These are phyloP conservation scores for Zygosaccharomyces siamensis DNA, from an alignment of 805 yeast genomes.

Conservation along the genomic window DNA sequence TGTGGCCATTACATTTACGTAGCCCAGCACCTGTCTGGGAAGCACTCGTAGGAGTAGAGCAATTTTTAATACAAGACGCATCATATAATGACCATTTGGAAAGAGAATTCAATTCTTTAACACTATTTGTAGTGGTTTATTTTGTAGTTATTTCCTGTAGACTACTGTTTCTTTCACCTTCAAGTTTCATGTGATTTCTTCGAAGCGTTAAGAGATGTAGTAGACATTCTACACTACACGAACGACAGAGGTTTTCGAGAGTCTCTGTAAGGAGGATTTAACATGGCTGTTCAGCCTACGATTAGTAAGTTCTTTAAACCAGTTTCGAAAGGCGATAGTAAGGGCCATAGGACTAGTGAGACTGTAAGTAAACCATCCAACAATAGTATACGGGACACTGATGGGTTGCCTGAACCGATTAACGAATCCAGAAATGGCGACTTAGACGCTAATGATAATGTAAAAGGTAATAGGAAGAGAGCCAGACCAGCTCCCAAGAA, in stretches of 20 bases:
- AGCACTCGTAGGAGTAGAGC: background rate
- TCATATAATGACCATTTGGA: background rate
- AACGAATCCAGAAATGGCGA: background rate
- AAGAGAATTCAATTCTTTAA: background rate
- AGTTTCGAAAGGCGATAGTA: background rate
- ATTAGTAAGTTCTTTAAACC: slow-evolving; percentile 32
- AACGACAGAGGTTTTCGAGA: background rate
- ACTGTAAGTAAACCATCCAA: background rate
- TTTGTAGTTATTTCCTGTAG: background rate
- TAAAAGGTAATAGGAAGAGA: background rate
- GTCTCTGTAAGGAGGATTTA: background rate
- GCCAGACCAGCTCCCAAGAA: background rate
- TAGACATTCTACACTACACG: background rate
- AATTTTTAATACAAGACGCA: background rate
- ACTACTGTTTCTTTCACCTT: background rate
- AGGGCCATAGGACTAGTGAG: background rate
- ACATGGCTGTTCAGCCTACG: slow-evolving; percentile 28
- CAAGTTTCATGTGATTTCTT: background rate
- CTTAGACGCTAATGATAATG: background rate
- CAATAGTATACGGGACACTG: slow-evolving; percentile 9
- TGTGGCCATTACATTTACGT: too few relatives aligned
- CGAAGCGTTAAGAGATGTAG: background rate
- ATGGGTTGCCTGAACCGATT: background rate
- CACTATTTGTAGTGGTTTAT: background rate
- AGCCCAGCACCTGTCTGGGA: background rate